phyloP scores from a whole-genome alignment of 208 protist genomes.

The Trichomonas tenax region DNA sequence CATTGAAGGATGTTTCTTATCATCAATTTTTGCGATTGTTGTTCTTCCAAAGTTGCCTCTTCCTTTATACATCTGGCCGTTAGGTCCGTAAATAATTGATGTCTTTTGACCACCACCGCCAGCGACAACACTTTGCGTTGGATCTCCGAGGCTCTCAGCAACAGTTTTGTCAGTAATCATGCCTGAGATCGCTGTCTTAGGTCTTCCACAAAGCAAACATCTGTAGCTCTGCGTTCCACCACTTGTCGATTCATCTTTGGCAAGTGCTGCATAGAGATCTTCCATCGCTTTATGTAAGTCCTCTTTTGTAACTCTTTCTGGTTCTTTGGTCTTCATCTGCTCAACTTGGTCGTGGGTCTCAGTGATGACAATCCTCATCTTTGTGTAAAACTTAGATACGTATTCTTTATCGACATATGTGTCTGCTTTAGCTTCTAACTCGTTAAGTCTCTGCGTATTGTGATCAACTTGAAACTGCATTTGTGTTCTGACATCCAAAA shows the following conservation, averaged over 20 bases:
- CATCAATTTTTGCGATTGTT: not conserved
- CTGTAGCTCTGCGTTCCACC: not conserved
- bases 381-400: not conserved
- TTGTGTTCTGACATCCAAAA: not conserved
- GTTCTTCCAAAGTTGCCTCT: not conserved
- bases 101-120: too few relatives aligned
- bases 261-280: not conserved
- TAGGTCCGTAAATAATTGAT: not conserved
- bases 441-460: not conserved
- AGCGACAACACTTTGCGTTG: not conserved
- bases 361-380: not conserved
- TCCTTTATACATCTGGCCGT: not conserved
- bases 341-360: not conserved
- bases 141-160: not conserved
- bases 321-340: not conserved
- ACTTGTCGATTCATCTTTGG: not conserved
- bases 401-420: not conserved
- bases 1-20: not conserved
- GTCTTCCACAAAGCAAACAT: not conserved
- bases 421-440: not conserved
- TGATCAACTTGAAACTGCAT: not conserved
- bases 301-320: not conserved
- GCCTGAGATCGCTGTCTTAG: not conserved
- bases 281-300: not conserved
- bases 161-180: not conserved